Conservation (phyloP, 345 rosid species). For the Hevea brasiliensis region DNA sequence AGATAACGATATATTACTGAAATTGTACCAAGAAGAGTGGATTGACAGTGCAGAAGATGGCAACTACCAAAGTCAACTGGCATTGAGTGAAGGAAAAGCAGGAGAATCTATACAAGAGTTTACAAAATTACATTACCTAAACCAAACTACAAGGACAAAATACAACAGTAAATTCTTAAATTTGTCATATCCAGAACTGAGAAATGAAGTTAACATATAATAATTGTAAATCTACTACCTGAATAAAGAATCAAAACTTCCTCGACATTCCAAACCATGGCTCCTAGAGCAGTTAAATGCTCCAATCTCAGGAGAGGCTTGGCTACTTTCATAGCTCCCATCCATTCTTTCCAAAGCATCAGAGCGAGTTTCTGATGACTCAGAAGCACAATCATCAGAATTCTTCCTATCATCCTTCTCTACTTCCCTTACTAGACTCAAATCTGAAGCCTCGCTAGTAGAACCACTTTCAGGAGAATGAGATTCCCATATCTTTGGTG, state of each 20-base stretch:
- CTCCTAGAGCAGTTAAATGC: conserved; percentile 39
- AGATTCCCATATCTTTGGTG: conserved; percentile 52
- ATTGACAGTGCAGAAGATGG: neutral
- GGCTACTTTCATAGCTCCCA: conserved; percentile 53
- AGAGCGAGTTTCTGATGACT: conserved; percentile 59
- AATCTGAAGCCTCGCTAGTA: conserved; percentile 71
- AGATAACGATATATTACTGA: conserved; percentile 45
- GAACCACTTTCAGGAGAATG: conserved; percentile 60
- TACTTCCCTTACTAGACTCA: conserved; percentile 52
- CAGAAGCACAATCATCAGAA: conserved; percentile 65
- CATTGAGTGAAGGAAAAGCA: neutral
- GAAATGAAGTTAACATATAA: conserved; percentile 1
- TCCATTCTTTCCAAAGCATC: conserved; percentile 52
- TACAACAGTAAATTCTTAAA: neutral
- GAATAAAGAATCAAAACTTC: conserved; percentile 73
- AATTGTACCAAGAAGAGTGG: conserved; percentile 15
- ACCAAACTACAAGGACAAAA: neutral
- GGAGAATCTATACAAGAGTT: neutral
- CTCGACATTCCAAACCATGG: conserved; percentile 52
- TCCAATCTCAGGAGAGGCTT: conserved; percentile 66
- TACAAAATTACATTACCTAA: conserved; percentile 3
- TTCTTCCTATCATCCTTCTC: conserved; percentile 59
- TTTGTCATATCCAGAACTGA: neutral
- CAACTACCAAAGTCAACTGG: neutral
- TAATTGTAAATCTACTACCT: conserved; percentile 49